Percentiles rank a stretch among this genome's conserved stretches.
Conservation (phyloP, 345 rosid genomes). For the Toxicodendron radicans region DNA sequence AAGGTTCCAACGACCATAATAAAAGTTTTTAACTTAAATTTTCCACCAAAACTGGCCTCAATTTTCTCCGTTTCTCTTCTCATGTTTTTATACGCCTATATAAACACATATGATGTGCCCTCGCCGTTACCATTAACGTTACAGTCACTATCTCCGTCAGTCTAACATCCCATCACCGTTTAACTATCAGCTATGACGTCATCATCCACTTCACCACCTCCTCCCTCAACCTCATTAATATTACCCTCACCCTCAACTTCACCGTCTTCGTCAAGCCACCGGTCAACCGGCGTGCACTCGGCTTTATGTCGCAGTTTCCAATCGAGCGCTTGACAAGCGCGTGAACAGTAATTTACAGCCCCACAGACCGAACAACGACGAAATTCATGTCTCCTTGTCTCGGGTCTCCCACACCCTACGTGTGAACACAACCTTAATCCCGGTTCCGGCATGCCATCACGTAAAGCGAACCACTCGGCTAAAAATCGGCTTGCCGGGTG, state of each 20-base stretch:
- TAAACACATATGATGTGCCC: constrained; percentile 15
- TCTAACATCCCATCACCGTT: constrained; percentile 14
- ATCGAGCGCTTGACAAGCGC: constrained; percentile 96
- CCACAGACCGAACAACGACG: constrained; percentile 96
- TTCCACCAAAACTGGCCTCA: constrained; percentile 32
- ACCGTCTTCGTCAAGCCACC: constrained; percentile 58
- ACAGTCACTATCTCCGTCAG: constrained; percentile 14
- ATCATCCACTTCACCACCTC: constrained; percentile 24
- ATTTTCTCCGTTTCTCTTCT: constrained; percentile 2
- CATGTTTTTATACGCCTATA: neutral
- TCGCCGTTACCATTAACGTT: constrained; percentile 18
- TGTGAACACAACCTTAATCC: constrained; percentile 85
- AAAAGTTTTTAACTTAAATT: constrained; percentile 19
- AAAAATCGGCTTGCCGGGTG: constrained; percentile 79
- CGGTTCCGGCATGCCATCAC: constrained; percentile 39
- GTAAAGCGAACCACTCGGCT: constrained; percentile 66
- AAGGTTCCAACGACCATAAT: constrained; percentile 11
- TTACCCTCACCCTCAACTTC: constrained; percentile 37
- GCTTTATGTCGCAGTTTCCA: constrained; percentile 91
- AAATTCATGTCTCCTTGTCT: constrained; percentile 89
- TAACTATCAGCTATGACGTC: constrained; percentile 41
- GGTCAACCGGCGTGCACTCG: constrained; percentile 70
- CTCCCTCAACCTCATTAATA: neutral
- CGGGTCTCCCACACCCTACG: constrained; percentile 84
- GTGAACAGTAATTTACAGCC: constrained; percentile 87